Evolutionary conservation across 129 eudicot genomes (phyloP).

Genomic region (Kitagawia praeruptora): DNA sequence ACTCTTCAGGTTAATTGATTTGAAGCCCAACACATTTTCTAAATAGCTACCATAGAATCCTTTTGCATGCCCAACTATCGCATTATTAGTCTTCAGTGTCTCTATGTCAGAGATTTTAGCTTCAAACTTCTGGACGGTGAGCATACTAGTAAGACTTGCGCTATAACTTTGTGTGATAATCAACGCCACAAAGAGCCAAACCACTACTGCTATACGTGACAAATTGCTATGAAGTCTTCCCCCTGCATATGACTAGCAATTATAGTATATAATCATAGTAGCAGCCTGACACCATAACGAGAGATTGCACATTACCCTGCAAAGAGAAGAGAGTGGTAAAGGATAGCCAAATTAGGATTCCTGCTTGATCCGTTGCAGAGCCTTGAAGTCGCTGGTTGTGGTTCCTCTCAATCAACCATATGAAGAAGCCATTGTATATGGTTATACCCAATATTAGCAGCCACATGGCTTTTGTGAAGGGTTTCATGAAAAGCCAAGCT

Average conservation of each 20-base stretch:
- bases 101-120: background rate
- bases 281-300: background rate
- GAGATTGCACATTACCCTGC: background rate
- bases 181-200: constrained; percentile 11
- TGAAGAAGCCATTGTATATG: background rate
- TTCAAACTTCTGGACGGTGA: constrained; percentile 6
- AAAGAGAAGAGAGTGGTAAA: constrained; percentile 12
- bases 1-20: background rate
- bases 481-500: constrained; percentile 6
- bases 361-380: background rate
- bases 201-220: background rate
- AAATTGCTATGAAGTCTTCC: constrained; percentile 8
- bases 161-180: constrained; percentile 8
- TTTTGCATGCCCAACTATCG: background rate
- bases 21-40: constrained; percentile 4
- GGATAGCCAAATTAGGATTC: constrained; percentile 1
- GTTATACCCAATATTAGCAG: background rate
- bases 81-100: background rate
- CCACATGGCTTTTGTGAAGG: constrained; percentile 7
- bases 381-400: background rate
- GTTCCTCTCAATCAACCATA: constrained; percentile 7
- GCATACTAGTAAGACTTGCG: constrained; percentile 10
- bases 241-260: background rate
- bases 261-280: background rate
- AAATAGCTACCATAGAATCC: background rate